Conservation (phyloP, 805 yeast genomes). For the Candida boidinii region DNA sequence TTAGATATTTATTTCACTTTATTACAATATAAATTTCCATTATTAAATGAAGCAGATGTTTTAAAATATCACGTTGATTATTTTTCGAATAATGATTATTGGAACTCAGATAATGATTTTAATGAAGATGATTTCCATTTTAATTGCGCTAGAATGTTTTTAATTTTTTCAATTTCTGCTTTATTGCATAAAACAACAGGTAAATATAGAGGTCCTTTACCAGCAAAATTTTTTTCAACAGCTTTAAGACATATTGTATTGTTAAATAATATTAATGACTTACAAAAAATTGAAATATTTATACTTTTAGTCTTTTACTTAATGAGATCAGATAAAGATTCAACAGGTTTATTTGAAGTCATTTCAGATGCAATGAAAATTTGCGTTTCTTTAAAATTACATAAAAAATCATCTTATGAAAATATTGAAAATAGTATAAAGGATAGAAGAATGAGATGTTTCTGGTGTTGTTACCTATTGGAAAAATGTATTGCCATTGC, state of each 20-base stretch:
- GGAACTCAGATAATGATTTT: conserved; percentile 2
- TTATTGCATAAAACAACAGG: conserved; percentile 48
- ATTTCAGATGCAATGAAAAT: conserved; percentile 43
- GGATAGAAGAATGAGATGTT: conserved; percentile 41
- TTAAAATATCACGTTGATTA: conserved; percentile 41
- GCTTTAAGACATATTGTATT: conserved; percentile 49
- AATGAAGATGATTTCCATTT: conserved; percentile 38
- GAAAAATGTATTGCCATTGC: conserved; percentile 57
- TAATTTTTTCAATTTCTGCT: conserved; percentile 43
- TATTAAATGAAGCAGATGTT: conserved; percentile 44
- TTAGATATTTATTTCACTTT: conserved; percentile 48
- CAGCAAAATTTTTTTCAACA: conserved; percentile 48
- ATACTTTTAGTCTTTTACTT: conserved; percentile 45
- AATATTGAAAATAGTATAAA: conserved; percentile 15
- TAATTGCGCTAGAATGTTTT: conserved; percentile 47
- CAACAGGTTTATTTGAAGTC: conserved; percentile 43
- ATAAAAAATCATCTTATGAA: conserved; percentile 27
- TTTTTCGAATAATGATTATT: conserved; percentile 24
- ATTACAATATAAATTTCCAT: conserved; percentile 48
- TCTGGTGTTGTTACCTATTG: conserved; percentile 57
- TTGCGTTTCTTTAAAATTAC: conserved; percentile 29
- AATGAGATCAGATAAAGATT: conserved; percentile 54
- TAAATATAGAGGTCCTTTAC: conserved; percentile 44
- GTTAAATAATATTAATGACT: conserved; percentile 29
- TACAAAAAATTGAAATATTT: conserved; percentile 44